Evolutionary conservation across 768 basidiomycete species (phyloP).

Genomic region (Tulasnella sp.): DNA sequence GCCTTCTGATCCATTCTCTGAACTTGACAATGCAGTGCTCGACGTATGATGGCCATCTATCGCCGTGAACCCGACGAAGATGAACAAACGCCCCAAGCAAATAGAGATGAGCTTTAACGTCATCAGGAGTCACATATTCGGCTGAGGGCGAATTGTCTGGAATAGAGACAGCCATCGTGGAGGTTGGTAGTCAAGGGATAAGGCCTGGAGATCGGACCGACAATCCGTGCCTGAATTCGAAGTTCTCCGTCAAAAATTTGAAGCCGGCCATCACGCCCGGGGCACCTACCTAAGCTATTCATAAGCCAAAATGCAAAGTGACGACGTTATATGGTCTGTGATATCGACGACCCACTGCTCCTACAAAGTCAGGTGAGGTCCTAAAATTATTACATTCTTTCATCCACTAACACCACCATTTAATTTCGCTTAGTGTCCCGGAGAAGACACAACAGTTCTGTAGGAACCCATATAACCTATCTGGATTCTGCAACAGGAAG

Average conservation of each 20-base stretch:
- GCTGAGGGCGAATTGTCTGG: too few species aligned
- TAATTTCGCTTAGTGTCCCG: constrained; percentile 10
- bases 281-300: background rate
- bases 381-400: background rate
- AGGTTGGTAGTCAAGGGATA: too few species aligned
- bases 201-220: too few species aligned
- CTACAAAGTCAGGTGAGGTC: constrained; percentile 94
- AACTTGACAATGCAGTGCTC: background rate
- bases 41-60: background rate
- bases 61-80: background rate
- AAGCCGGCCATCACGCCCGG: background rate
- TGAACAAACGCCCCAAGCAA: background rate
- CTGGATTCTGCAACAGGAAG: constrained; percentile 87
- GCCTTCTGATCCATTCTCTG: background rate
- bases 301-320: constrained; percentile 33
- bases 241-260: constrained; percentile 12
- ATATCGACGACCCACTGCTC: constrained; percentile 95
- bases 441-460: constrained; percentile 89
- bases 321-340: constrained; percentile 98
- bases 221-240: background rate
- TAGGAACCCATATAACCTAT: constrained; percentile 96
- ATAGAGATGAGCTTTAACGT: constrained; percentile 2
- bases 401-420: background rate
- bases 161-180: too few species aligned
- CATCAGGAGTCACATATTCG: background rate